These are phyloP conservation scores for Fraxinus floribunda DNA, from an alignment of 305 asterid species.

Conservation along the genomic window DNA sequence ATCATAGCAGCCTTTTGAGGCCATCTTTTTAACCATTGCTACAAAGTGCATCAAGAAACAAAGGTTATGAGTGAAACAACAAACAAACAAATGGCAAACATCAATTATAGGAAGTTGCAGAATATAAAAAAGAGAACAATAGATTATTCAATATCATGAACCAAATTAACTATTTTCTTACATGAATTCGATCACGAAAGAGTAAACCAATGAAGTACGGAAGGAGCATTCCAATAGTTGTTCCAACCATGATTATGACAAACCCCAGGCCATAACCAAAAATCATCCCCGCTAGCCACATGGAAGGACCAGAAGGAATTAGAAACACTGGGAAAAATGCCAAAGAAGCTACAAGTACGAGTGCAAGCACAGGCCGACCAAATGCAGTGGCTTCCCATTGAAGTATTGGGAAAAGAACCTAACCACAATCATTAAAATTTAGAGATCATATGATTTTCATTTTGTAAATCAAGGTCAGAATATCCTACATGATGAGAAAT, in stretches of 20 bases:
- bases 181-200: constrained; percentile 70
- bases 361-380: constrained; percentile 67
- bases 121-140: neutral
- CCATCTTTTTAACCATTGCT: constrained; percentile 88
- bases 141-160: neutral
- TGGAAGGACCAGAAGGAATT: constrained; percentile 77
- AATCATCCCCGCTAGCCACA: constrained; percentile 89
- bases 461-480: neutral
- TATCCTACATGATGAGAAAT: neutral
- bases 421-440: constrained; percentile 20
- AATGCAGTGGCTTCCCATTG: constrained; percentile 78
- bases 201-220: constrained; percentile 61
- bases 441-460: constrained; percentile 7
- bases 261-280: constrained; percentile 80
- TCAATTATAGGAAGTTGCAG: neutral
- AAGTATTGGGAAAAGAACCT: constrained; percentile 60
- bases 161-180: constrained; percentile 24
- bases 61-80: neutral
- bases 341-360: constrained; percentile 68
- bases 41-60: constrained; percentile 13
- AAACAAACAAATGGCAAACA: neutral
- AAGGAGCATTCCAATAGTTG: constrained; percentile 66
- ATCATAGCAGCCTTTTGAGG: constrained; percentile 65
- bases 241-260: constrained; percentile 71
- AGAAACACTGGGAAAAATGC: constrained; percentile 64